phyloP scores from a whole-genome alignment of 495 filamentous ascomycete species.

The Hypomontagnella monticulosa region DNA sequence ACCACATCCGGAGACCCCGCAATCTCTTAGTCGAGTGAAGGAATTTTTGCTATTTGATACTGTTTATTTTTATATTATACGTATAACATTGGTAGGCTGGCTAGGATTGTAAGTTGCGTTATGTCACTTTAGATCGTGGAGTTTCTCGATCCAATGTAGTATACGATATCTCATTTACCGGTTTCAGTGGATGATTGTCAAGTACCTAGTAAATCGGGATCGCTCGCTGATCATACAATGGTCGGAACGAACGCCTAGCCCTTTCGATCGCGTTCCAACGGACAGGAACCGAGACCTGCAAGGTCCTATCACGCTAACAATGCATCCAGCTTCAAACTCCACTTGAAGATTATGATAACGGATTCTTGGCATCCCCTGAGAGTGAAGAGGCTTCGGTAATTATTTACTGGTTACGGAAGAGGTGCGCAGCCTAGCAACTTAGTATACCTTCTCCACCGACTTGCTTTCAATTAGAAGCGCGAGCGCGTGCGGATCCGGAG shows the following conservation, averaged over 20 bases:
- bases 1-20: too few species aligned
- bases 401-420: slow-evolving; percentile 34
- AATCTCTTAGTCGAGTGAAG: too few species aligned
- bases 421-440: slow-evolving; percentile 3
- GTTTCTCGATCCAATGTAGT: too few species aligned
- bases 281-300: slow-evolving; percentile 14
- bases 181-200: neutral
- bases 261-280: slow-evolving; percentile 19
- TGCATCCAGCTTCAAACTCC: slow-evolving; percentile 27
- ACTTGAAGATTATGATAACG: slow-evolving; percentile 1
- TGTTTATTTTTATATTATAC: too few species aligned
- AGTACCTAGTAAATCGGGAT: slow-evolving; percentile 3
- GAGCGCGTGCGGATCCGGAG: neutral
- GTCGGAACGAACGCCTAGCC: neutral
- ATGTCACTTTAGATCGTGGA: too few species aligned
- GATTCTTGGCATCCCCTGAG: slow-evolving; percentile 17
- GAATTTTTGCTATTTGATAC: too few species aligned
- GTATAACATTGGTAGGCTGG: too few species aligned
- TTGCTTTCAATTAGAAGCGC: neutral
- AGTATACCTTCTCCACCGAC: slow-evolving; percentile 4
- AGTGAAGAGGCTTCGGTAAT: slow-evolving; percentile 20
- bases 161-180: too few species aligned
- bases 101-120: too few species aligned
- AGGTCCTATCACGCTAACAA: slow-evolving; percentile 20
- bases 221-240: neutral